These are phyloP conservation scores for Phytophthora nicotianae DNA, from an alignment of 352 stramenopile species.

Conservation along the genomic window DNA sequence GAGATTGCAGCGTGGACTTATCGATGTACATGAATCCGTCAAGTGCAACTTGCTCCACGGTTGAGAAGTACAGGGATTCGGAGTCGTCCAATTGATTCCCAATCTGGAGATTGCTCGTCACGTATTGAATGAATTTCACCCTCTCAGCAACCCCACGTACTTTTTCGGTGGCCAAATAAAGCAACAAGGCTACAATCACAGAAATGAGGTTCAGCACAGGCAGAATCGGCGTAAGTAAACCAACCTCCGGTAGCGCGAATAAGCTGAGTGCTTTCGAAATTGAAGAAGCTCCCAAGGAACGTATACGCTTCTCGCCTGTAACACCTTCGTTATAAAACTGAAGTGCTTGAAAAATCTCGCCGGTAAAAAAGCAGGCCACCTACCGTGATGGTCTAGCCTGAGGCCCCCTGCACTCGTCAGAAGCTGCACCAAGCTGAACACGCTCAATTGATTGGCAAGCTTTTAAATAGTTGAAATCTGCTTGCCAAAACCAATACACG, in stretches of 20 bases:
- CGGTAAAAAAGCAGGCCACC: background rate
- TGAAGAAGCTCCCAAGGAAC: conserved; percentile 77
- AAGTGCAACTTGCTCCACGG: conserved; percentile 68
- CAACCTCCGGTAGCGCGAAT: conserved; percentile 80
- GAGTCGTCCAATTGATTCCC: conserved; percentile 79
- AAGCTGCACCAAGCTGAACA: conserved; percentile 58
- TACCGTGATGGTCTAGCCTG: conserved; percentile 31
- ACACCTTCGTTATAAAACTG: background rate
- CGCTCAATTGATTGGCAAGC: conserved; percentile 73
- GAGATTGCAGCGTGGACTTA: conserved; percentile 62
- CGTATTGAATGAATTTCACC: background rate
- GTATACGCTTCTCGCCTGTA: conserved; percentile 63
- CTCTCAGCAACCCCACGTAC: conserved; percentile 26
- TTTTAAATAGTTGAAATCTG: conserved; percentile 84
- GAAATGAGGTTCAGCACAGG: background rate
- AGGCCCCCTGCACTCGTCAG: conserved; percentile 25
- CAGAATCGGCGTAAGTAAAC: background rate
- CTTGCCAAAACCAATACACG: background rate
- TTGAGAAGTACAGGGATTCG: conserved; percentile 56
- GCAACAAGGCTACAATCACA: conserved; percentile 56
- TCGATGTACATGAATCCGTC: conserved; percentile 87
- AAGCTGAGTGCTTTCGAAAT: conserved; percentile 78
- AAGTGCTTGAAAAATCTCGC: background rate
- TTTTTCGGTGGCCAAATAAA: conserved; percentile 74
- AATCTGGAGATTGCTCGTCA: conserved; percentile 51